A percentile compares a stretch with the other conserved stretches of the same genome.
These are phyloP conservation scores for Albifimbria verrucaria DNA, from an alignment of 2,329 filamentous ascomycete genomes.

Conservation along the genomic window DNA sequence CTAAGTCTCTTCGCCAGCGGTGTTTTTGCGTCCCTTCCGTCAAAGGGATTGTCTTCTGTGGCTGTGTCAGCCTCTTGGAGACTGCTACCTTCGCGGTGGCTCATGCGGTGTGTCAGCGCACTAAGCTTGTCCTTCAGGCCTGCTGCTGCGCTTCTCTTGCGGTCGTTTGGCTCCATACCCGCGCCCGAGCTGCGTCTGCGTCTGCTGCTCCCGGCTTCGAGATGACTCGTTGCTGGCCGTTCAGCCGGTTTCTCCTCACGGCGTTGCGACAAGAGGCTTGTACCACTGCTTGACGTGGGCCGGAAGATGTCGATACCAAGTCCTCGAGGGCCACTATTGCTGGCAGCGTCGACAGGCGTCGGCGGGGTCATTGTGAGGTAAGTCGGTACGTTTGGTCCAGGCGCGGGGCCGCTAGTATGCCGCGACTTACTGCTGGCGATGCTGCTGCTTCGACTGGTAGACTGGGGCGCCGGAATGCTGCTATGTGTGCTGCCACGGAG, in stretches of 20 bases:
- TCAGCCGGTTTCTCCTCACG: conserved; percentile 8
- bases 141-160: conserved; percentile 23
- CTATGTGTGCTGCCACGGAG: conserved; percentile 46
- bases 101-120: conserved; percentile 28
- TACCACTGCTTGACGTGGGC: conserved; percentile 25
- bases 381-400: conserved; percentile 29
- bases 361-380: conserved; percentile 47
- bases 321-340: conserved; percentile 15
- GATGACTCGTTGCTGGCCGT: conserved; percentile 1
- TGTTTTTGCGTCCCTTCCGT: conserved; percentile 5
- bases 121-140: conserved; percentile 33
- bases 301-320: conserved; percentile 28
- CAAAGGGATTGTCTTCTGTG: conserved; percentile 14
- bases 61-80: conserved; percentile 15
- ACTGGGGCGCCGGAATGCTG: conserved; percentile 41
- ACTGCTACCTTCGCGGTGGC: conserved; percentile 18
- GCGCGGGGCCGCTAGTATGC: conserved; percentile 26
- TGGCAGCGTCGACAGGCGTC: conserved; percentile 32
- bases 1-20: background rate
- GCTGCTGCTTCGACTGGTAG: conserved; percentile 52
- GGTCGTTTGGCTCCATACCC: conserved; percentile 15
- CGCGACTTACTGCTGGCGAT: conserved; percentile 44
- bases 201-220: conserved; percentile 10
- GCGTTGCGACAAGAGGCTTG: conserved; percentile 13
- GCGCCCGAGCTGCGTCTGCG: conserved; percentile 26